phyloP scores from a whole-genome alignment of 75 land plant genomes.

The Isoetes taiwanensis region DNA sequence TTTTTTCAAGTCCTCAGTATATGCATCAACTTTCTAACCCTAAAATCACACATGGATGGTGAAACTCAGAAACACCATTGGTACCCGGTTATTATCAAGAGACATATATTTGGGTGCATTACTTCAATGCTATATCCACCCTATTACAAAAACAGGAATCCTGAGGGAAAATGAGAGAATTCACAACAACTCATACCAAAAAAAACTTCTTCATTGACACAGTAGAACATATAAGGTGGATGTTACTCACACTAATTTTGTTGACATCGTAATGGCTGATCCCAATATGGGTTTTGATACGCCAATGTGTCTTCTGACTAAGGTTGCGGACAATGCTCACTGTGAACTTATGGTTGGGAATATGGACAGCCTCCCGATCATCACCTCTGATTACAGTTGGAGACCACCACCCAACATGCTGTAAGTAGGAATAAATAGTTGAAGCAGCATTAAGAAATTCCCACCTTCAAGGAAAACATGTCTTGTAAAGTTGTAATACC shows the following conservation, averaged over 20 bases:
- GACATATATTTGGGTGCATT: too few relatives aligned
- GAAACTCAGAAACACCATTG: too few relatives aligned
- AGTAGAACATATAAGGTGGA: neutral
- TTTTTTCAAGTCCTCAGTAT: too few relatives aligned
- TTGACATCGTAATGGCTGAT: constrained; percentile 81
- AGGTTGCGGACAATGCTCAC: constrained; percentile 85
- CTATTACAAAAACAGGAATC: too few relatives aligned
- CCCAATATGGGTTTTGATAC: constrained; percentile 81
- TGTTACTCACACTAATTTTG: constrained; percentile 60
- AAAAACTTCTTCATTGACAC: neutral
- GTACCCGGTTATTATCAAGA: neutral
- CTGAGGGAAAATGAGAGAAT: too few relatives aligned
- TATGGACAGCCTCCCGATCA: constrained; percentile 92
- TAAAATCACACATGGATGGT: too few relatives aligned
- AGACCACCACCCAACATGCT: constrained; percentile 99
- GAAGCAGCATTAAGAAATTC: neutral
- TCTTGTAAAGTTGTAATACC: constrained; percentile 20
- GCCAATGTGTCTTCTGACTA: constrained; percentile 87
- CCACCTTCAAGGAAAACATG: neutral
- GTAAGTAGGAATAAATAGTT: constrained; percentile 9
- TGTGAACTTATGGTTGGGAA: constrained; percentile 89
- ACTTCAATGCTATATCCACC: too few relatives aligned
- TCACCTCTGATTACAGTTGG: constrained; percentile 91
- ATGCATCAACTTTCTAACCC: too few relatives aligned
- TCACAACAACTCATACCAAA: too few relatives aligned